A percentile compares a stretch with the other conserved stretches of the same genome.
phyloP scores from a whole-genome alignment of 2,329 filamentous ascomycete genomes.

The Graphilbum fragrans region DNA sequence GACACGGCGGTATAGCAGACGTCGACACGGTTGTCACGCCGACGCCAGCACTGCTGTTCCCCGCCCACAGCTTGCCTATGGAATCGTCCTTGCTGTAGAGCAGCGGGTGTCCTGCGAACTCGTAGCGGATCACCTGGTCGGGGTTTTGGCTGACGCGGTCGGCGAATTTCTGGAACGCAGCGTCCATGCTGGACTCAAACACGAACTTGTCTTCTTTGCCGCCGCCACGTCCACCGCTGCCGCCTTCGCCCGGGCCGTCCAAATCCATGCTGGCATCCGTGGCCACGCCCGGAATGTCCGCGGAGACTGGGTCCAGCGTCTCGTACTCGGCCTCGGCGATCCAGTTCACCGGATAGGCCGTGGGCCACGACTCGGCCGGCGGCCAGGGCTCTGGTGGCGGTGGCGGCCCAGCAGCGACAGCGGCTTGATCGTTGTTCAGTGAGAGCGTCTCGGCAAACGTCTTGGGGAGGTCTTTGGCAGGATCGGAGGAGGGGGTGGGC shows the following conservation, averaged over 20 bases:
- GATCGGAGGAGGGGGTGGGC: neutral
- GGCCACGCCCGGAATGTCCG: constrained; percentile 28
- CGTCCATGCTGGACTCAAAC: constrained; percentile 65
- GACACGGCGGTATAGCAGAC: constrained; percentile 55
- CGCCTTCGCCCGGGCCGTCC: constrained; percentile 19
- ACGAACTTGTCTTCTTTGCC: constrained; percentile 54
- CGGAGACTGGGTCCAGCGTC: constrained; percentile 53
- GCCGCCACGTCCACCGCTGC: constrained; percentile 15
- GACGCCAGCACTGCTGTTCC: constrained; percentile 13
- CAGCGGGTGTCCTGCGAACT: constrained; percentile 60
- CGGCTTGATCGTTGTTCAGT: constrained; percentile 42
- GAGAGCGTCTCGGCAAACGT: constrained; percentile 67
- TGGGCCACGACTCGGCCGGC: constrained; percentile 45
- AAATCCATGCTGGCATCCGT: constrained; percentile 36
- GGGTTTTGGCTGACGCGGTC: constrained; percentile 69
- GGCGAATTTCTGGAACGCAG: constrained; percentile 68
- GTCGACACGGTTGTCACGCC: constrained; percentile 28
- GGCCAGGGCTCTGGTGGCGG: constrained; percentile 65
- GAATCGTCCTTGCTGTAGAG: constrained; percentile 70
- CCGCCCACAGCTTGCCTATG: constrained; percentile 46
- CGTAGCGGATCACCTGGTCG: constrained; percentile 71
- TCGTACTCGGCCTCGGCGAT: constrained; percentile 87
- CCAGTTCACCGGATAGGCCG: constrained; percentile 64
- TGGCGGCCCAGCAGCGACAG: constrained; percentile 15
- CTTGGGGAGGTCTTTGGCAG: constrained; percentile 31